phyloP scores from a whole-genome alignment of 148 eudicot species.

The Chenopodium berlandieri region DNA sequence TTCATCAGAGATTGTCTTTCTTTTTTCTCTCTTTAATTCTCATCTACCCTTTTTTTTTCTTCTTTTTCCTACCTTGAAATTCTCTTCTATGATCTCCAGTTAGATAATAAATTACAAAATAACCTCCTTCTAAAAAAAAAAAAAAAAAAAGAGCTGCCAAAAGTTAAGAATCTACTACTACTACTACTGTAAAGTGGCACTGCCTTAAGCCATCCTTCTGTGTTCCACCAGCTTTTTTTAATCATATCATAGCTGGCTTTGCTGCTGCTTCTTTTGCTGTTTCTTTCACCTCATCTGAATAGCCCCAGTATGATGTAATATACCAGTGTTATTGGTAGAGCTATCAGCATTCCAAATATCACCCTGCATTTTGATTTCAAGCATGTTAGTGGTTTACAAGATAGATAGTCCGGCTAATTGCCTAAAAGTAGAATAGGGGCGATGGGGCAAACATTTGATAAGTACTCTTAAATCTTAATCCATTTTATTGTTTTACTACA shows the following conservation, averaged over 20 bases:
- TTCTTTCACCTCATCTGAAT: constrained; percentile 5
- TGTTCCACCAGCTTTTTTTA: constrained; percentile 3
- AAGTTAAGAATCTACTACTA: constrained; percentile 17
- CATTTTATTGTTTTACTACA: no score
- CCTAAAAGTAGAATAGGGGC: background rate
- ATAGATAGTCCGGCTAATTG: background rate
- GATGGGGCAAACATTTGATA: no score
- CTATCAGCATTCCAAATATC: constrained; percentile 65
- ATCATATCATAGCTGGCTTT: background rate
- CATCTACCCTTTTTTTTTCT: background rate
- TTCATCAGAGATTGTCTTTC: background rate
- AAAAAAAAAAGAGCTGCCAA: background rate
- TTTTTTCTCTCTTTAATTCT: background rate
- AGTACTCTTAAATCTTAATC: no score
- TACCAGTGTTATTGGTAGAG: constrained; percentile 56
- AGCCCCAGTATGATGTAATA: constrained; percentile 64
- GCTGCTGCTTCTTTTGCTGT: background rate
- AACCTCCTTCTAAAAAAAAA: background rate
- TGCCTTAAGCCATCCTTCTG: constrained; percentile 6
- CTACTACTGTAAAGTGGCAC: constrained; percentile 10
- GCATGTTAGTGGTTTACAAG: background rate
- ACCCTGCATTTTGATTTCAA: constrained; percentile 38
- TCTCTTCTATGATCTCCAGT: constrained; percentile 4
- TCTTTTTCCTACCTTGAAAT: background rate
- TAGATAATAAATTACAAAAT: constrained; percentile 16